Base-by-base conservation (phyloP, 2,329 filamentous ascomycete species). In the Colletotrichum sp. region DNA sequence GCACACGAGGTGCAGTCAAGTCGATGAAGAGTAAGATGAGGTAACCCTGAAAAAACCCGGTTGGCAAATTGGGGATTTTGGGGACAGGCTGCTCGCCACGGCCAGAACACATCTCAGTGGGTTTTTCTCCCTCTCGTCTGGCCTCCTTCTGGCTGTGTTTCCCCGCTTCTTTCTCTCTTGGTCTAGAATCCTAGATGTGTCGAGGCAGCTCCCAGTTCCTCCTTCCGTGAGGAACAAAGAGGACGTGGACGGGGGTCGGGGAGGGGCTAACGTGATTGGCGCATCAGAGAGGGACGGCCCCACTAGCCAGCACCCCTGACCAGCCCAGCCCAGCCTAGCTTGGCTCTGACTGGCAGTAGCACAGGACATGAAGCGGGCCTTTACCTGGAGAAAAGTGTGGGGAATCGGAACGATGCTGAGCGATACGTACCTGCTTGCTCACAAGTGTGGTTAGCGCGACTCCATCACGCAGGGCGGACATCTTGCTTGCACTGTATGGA, bases 321-420 rank as follows among this genome's bases (percentile, higher is more conserved):
- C 56, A 43, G 69, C 58, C 32, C n/a, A 58, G 69, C 63, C 58
- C 64, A 56, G 69, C 63, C 73, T 67, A 56, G 72, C 21, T 14
- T 28, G 34, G 70, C 36, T 69, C 12, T 66, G 58, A 69, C 56
- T 75, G 69, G 69, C 69, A 69, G 63, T 75, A 34, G 58, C 58
- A 69, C 21, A 64, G 69, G 43, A 26, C 63, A 32, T 24, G 9
- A 55, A 73, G 48, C 63, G 69, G 73, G 21, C 5, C 58, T 48
- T 4, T 48, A 38, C 70, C 69, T 73, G 73, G 73, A 75, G 73
- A 75, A 74, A 69, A 75, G 69, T 75, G 63, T 75, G 73, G 73
- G 64, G 73, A 75, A 61, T 18, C 14, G 69, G 43, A 64, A 48
- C 43, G 69, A 68, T 64, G 43, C 56, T 32, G 21, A 21, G 9